A percentile compares a stretch with the other conserved stretches of the same genome.
Evolutionary conservation across 2,329 filamentous ascomycete genomes (phyloP).

Genomic region (Juglanconis oblonga): DNA sequence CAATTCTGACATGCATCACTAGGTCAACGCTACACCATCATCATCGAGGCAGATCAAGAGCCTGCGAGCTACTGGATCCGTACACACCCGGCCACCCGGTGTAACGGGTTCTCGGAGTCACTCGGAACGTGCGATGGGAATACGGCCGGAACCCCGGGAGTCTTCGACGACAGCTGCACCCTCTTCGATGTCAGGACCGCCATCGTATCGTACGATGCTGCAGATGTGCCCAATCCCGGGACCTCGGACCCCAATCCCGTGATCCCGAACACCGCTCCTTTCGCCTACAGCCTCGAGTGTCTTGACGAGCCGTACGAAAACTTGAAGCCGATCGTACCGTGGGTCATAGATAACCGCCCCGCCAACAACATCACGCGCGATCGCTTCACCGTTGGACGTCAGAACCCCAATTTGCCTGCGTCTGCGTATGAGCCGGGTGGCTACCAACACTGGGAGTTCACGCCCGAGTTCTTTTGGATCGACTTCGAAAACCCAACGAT

Average conservation of each 20-base stretch:
- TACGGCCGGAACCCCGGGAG: neutral
- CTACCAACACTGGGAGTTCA: neutral
- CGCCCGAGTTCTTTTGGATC: neutral
- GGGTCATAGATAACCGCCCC: conserved; percentile 14
- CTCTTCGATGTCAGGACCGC: neutral
- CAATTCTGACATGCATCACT: conserved; percentile 17
- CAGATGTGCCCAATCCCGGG: neutral
- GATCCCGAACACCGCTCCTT: neutral
- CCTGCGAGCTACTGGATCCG: conserved; percentile 22
- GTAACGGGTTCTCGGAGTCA: conserved; percentile 10
- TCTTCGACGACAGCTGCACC: neutral
- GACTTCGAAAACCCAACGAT: neutral
- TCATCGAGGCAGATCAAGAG: conserved; percentile 32
- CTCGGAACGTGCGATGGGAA: neutral
- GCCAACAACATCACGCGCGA: conserved; percentile 13
- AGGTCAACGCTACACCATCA: conserved; percentile 38
- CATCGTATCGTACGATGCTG: neutral
- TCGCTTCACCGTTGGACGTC: neutral
- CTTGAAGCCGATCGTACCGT: conserved; percentile 17
- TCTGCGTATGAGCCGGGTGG: neutral
- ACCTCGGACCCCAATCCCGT: neutral
- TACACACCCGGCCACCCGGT: conserved; percentile 20
- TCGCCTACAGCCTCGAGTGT: neutral
- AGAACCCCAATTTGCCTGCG: neutral
- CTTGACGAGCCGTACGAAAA: conserved; percentile 1